Conservation (phyloP, 192 early-diverging fungal species). For the Podila clonocystis region DNA sequence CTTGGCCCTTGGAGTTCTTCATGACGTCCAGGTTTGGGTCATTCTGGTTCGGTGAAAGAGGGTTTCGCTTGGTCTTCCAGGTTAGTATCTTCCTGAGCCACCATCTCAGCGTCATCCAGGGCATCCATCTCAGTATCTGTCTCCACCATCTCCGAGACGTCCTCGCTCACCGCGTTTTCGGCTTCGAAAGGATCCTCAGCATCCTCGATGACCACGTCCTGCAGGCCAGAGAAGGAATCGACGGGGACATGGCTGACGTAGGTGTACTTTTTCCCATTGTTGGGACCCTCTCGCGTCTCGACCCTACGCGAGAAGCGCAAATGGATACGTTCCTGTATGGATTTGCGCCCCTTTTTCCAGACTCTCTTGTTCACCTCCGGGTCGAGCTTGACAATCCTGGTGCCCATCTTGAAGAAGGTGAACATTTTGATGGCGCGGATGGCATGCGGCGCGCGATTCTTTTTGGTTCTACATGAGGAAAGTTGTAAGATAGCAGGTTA, state of each 20-base stretch:
- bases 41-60: no score
- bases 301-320: slow-evolving; percentile 95
- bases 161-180: no score
- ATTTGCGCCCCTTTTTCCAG: slow-evolving; percentile 93
- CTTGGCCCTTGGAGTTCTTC: no score
- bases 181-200: no score
- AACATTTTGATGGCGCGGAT: slow-evolving; percentile 93
- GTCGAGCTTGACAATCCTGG: slow-evolving; percentile 95
- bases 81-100: no score
- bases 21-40: no score
- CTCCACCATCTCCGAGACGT: no score
- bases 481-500: no score
- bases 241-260: slow-evolving; percentile 88
- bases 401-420: slow-evolving; percentile 92
- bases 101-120: no score
- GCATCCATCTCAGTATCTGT: no score
- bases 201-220: slow-evolving; percentile 41
- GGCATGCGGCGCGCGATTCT: slow-evolving; percentile 95
- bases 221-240: slow-evolving; percentile 86
- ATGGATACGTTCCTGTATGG: slow-evolving; percentile 93
- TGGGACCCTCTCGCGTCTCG: slow-evolving; percentile 77
- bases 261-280: slow-evolving; percentile 86
- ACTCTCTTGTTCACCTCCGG: slow-evolving; percentile 93
- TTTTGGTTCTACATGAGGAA: slow-evolving; percentile 74
- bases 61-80: no score